phyloP scores from a whole-genome alignment of 441 rosid species.

The Aquilaria agallochum region DNA sequence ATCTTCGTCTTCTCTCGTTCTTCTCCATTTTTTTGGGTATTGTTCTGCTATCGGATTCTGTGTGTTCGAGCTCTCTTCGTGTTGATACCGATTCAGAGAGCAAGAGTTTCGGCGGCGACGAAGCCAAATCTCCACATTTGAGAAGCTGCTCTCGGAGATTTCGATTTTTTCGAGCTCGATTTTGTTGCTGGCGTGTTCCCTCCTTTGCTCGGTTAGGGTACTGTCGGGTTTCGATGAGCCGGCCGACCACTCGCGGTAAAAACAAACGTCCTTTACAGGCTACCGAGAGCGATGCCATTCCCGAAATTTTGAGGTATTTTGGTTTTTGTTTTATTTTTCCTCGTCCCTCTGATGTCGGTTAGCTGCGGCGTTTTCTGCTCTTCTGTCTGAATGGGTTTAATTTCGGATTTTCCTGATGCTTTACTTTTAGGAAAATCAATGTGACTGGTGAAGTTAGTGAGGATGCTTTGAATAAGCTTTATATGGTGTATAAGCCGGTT shows the following conservation, averaged over 20 bases:
- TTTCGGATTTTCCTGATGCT: constrained; percentile 6
- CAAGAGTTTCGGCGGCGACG: too few relatives aligned
- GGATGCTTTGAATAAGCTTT: constrained; percentile 66
- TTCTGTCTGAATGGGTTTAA: constrained; percentile 10
- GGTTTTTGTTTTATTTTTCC: constrained; percentile 1
- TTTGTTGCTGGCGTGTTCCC: too few relatives aligned
- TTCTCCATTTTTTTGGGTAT: too few relatives aligned
- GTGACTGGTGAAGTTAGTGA: constrained; percentile 54
- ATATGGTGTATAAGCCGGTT: constrained; percentile 67
- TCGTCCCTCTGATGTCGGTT: neutral
- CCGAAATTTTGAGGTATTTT: constrained; percentile 70
- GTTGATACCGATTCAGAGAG: too few relatives aligned
- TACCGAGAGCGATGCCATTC: constrained; percentile 44
- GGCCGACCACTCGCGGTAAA: constrained; percentile 83
- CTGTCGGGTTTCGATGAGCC: constrained; percentile 41
- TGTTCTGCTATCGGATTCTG: too few relatives aligned
- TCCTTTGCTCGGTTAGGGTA: too few relatives aligned
- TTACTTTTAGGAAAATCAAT: constrained; percentile 62
- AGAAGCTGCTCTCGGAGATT: too few relatives aligned
- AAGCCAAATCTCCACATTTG: too few relatives aligned
- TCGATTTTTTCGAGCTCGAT: too few relatives aligned
- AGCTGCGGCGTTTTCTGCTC: constrained; percentile 1
- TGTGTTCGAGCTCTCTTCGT: too few relatives aligned
- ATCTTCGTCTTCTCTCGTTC: too few relatives aligned
- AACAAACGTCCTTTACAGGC: constrained; percentile 63